These are phyloP conservation scores for Termitomyces sp. DNA, from an alignment of 768 basidiomycete genomes.

Conservation along the genomic window DNA sequence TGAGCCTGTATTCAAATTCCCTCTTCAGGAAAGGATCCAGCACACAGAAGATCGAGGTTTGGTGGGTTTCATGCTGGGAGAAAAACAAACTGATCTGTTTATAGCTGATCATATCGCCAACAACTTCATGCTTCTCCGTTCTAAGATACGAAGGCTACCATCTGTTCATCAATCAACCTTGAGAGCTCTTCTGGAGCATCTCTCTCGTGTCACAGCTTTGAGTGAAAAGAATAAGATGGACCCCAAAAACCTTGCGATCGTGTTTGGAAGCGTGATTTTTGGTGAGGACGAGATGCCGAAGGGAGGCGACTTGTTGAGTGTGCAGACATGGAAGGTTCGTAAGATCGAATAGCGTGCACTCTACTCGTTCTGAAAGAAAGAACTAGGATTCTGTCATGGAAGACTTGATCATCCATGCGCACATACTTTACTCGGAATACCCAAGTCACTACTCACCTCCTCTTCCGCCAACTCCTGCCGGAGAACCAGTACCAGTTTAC, in stretches of 20 bases:
- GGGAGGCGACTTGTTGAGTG: constrained; percentile 67
- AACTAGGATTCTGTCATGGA: constrained; percentile 63
- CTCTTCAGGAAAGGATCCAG: constrained; percentile 76
- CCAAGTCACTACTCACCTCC: constrained; percentile 55
- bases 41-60: constrained; percentile 75
- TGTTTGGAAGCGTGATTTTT: constrained; percentile 86
- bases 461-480: constrained; percentile 67
- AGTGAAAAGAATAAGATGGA: constrained; percentile 91
- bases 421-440: constrained; percentile 65
- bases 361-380: neutral
- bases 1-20: constrained; percentile 83
- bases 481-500: constrained; percentile 53
- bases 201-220: constrained; percentile 63
- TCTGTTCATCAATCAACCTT: constrained; percentile 83
- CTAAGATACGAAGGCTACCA: constrained; percentile 82
- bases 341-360: neutral
- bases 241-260: constrained; percentile 85
- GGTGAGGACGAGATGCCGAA: constrained; percentile 90
- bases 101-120: constrained; percentile 69
- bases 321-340: constrained; percentile 72
- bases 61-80: constrained; percentile 4
- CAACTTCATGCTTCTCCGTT: constrained; percentile 75
- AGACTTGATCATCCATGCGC: constrained; percentile 72
- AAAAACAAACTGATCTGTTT: neutral
- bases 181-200: constrained; percentile 77